Base-by-base conservation (phyloP, 106 monocot genomes). In the Chionographis japonica region DNA sequence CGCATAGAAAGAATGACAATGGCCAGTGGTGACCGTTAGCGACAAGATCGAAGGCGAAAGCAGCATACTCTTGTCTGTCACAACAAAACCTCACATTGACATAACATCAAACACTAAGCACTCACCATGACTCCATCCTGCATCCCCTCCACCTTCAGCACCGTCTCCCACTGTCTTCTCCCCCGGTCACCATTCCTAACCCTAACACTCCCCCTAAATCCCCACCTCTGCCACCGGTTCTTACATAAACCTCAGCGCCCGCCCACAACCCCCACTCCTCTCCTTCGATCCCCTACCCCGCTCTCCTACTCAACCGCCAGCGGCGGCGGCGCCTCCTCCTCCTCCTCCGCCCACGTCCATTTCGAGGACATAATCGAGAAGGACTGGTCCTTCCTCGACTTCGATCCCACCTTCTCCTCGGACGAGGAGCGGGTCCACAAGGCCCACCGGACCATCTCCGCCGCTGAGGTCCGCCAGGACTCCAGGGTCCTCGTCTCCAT, bases 351-450 rank as follows among this genome's bases (percentile, higher is more conserved):
- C 68, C 11, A 60, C 51, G 11, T 74, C 69, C 74, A 58, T 60
- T 49, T 81, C 67, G 77, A 61, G 13, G 80, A 85, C 61, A 11
- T 85, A 9, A 68, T 78, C 63, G 88, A 89, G 70, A 69, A 66
- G 56, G 89, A 89, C 68, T 83, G 83, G 81, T 90, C 83, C 62
- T 86, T 86, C 77, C 69, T 86, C 69, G 74, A 82, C 12, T 3
- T 60, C 20, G 57, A 40, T 50, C 15, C 66, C 49, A 11, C 37
- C 17, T 10, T 39, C 9, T 13, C 69, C 27, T 5, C 5, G 3
- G 52, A 50, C 20, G 9, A 38, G 12, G 56, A 41, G 3, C 55
- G 16, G 12, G 51, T 43, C 46, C 18, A 39, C 10, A 66, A 61
- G 65, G 12, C 51, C 62, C 56, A 53, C 16, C 69, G 69, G 62